phyloP scores from a whole-genome alignment of 2,329 filamentous ascomycete species.

The Exophiala spinifera region DNA sequence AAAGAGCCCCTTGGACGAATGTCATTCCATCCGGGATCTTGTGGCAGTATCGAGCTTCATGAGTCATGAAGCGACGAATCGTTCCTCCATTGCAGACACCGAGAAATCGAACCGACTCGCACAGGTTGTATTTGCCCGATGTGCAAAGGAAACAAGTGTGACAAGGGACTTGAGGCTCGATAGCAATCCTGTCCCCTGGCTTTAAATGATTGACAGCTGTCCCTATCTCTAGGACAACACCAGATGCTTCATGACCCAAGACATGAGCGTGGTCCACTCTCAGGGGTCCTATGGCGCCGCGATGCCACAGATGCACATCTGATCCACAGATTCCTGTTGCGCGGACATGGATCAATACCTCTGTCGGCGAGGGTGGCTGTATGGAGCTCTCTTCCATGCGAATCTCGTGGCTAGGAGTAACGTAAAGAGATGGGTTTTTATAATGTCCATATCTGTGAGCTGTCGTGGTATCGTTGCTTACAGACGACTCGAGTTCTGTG shows the following conservation, averaged over 20 bases:
- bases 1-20: slow-evolving; percentile 59
- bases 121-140: slow-evolving; percentile 42
- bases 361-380: neutral
- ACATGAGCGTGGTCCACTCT: slow-evolving; percentile 40
- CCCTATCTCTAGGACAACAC: slow-evolving; percentile 39
- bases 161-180: slow-evolving; percentile 51
- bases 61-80: slow-evolving; percentile 60
- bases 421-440: neutral
- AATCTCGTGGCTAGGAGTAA: neutral
- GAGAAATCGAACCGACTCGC: slow-evolving; percentile 58
- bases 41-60: slow-evolving; percentile 60
- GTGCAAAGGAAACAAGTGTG: slow-evolving; percentile 45
- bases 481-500: too few relatives aligned
- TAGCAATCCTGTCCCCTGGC: slow-evolving; percentile 47
- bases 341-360: slow-evolving; percentile 44
- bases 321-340: slow-evolving; percentile 50
- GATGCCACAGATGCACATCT: slow-evolving; percentile 44
- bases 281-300: slow-evolving; percentile 49
- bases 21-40: slow-evolving; percentile 55
- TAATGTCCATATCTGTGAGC: too few relatives aligned
- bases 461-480: too few relatives aligned
- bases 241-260: slow-evolving; percentile 47
- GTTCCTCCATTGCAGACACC: slow-evolving; percentile 61
- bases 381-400: neutral
- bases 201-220: slow-evolving; percentile 40